phyloP scores from a whole-genome alignment of 2,329 filamentous ascomycete species.

The Xylogone sp. region DNA sequence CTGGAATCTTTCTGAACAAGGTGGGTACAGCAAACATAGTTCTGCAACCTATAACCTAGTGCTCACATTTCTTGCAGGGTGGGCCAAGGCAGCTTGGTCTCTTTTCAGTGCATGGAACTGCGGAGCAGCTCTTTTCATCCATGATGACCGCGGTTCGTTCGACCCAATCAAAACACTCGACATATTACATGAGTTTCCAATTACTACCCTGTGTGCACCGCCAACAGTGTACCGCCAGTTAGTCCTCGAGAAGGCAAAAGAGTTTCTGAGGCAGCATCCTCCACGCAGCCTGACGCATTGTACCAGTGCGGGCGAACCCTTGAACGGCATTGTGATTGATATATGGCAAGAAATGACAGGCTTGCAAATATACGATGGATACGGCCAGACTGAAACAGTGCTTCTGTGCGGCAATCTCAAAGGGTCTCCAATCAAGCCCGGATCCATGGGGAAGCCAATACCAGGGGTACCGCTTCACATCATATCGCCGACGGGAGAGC shows the following conservation, averaged over 20 bases:
- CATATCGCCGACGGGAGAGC: constrained; percentile 27
- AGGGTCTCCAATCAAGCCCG: constrained; percentile 29
- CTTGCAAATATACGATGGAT: constrained; percentile 35
- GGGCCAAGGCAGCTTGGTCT: constrained; percentile 38
- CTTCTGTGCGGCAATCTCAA: constrained; percentile 35
- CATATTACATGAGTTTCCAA: constrained; percentile 32
- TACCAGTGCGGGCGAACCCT: constrained; percentile 34
- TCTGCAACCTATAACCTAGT: neutral
- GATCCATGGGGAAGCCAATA: constrained; percentile 35
- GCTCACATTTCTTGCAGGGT: constrained; percentile 19
- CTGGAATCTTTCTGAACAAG: constrained; percentile 38
- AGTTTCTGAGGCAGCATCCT: constrained; percentile 22
- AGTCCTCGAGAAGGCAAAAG: constrained; percentile 29
- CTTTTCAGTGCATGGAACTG: constrained; percentile 36
- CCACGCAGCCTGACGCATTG: constrained; percentile 31
- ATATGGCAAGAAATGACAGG: constrained; percentile 32
- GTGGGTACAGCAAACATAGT: constrained; percentile 4
- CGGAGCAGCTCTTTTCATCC: constrained; percentile 35
- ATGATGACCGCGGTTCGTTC: constrained; percentile 34
- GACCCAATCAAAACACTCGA: constrained; percentile 25
- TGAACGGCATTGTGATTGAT: constrained; percentile 35
- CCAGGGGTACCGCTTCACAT: constrained; percentile 33
- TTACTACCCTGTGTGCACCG: constrained; percentile 37
- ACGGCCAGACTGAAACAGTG: constrained; percentile 37
- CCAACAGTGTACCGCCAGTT: constrained; percentile 37